Conservation (phyloP, 2,329 filamentous ascomycete genomes). For the Arthrobotrys sinensis region DNA sequence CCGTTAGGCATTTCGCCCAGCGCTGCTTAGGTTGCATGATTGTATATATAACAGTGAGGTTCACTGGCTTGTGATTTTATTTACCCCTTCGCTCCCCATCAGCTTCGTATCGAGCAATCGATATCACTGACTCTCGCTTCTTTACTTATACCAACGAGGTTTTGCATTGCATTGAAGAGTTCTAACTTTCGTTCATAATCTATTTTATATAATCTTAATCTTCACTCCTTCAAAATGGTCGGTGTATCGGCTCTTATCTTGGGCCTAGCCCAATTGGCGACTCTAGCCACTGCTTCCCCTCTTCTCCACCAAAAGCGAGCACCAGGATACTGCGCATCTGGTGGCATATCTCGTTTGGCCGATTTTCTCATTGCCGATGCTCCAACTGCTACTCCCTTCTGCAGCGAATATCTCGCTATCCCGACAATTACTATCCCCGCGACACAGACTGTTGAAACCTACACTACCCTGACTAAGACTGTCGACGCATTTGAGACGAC, state of each 20-base stretch:
- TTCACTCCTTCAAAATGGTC: conserved; percentile 6
- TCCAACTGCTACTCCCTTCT: conserved; percentile 16
- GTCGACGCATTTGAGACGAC: conserved; percentile 25
- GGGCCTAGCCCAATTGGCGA: conserved; percentile 15
- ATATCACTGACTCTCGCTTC: not conserved
- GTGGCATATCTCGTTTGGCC: conserved; percentile 17
- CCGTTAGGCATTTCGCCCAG: not conserved
- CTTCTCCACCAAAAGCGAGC: conserved; percentile 3
- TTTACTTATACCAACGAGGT: not conserved
- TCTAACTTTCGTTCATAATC: not conserved
- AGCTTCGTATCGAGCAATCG: not conserved
- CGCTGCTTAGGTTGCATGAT: not conserved
- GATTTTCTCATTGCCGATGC: not conserved
- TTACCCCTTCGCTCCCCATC: too few relatives aligned
- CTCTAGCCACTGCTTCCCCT: conserved; percentile 22
- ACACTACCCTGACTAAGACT: conserved; percentile 21
- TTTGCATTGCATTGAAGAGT: not conserved
- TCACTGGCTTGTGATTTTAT: not conserved
- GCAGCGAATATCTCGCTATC: conserved; percentile 28
- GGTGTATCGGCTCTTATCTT: not conserved
- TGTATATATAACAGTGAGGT: not conserved
- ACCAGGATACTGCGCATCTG: conserved; percentile 19
- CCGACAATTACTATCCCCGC: conserved; percentile 24
- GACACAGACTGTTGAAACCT: conserved; percentile 14
- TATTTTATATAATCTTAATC: not conserved